These are phyloP conservation scores for Globisporangium spiculum DNA, from an alignment of 352 stramenopile genomes.

Conservation along the genomic window DNA sequence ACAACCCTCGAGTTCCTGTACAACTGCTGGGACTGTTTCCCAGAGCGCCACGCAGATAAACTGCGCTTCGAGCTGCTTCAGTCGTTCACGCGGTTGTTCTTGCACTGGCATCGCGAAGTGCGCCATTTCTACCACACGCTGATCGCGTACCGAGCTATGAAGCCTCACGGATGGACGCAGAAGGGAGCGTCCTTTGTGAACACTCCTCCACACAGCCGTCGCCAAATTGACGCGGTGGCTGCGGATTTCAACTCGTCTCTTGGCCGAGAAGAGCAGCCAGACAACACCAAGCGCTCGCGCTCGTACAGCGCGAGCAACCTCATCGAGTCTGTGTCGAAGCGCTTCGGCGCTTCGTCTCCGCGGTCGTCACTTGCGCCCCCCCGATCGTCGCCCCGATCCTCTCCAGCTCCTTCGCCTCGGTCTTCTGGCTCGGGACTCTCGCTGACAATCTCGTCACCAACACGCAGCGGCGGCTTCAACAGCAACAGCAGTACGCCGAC, in stretches of 20 bases:
- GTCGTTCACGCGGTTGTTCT: constrained; percentile 76
- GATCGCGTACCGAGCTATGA: constrained; percentile 84
- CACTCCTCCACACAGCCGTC: constrained; percentile 78
- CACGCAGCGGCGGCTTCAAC: constrained; percentile 44
- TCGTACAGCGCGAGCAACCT: constrained; percentile 85
- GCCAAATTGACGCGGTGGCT: constrained; percentile 85
- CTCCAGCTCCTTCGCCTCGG: constrained; percentile 53
- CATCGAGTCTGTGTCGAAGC: constrained; percentile 82
- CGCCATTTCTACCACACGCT: constrained; percentile 86
- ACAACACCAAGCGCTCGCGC: constrained; percentile 51
- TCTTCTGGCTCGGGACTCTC: constrained; percentile 41
- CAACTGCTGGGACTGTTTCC: constrained; percentile 89
- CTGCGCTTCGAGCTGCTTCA: constrained; percentile 77
- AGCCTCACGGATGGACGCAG: constrained; percentile 83
- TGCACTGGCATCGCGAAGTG: constrained; percentile 88
- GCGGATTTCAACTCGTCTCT: constrained; percentile 86
- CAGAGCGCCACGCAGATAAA: constrained; percentile 85
- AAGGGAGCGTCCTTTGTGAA: constrained; percentile 85
- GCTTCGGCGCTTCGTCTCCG: constrained; percentile 53
- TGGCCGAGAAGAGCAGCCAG: constrained; percentile 55
- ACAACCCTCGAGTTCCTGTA: constrained; percentile 88
- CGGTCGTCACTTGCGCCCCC: constrained; percentile 50
- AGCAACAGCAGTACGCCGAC: constrained; percentile 69
- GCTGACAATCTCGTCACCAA: constrained; percentile 79
- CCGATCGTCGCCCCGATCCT: constrained; percentile 63